Base-by-base conservation (phyloP, 108 stramenopile species). In the Stephanodiscus triporus region DNA sequence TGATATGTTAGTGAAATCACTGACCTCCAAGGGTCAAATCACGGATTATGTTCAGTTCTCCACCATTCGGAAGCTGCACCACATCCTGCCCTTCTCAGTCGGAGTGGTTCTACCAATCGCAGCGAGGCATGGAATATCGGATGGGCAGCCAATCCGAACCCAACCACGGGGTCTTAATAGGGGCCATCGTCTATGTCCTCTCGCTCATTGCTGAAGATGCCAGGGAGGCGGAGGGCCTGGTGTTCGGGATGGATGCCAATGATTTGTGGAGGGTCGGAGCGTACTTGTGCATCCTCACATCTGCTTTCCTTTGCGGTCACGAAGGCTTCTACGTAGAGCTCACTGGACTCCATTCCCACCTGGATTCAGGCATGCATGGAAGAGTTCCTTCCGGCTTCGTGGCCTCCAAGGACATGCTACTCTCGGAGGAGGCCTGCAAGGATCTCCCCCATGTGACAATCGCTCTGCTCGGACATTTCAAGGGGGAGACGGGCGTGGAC, bases 81-180 rank as follows among this genome's bases (percentile, higher is more conserved):
- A 49, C 73, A n/a, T 34, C 47, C 3, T 66, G 64, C 38, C 73
- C 73, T 10, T 17, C 73, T 4, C 73, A 75, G 20, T 22, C 20
- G 19, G 51, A 24, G 4, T 53, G 23, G 9, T 24, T 53, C 19
- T 20, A 53, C 6, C 6, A 24, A 1, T 57, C 11, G 9, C 4
- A 32, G 27, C 56, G 5, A n/a, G 56, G 56, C 9, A 14, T 26
- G 27, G 56, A 53, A 20, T 9, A 22, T 17, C 56, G 29, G 9
- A 57, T 57, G 56, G 56, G 56, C 3, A 10, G 29, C 27, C 27
- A 57, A 4, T 29, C 27, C 5, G 7, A 24, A 24, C 23, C 51
- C 2, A 53, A 53, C 9, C 51, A 53, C 24, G 19, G 51, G 1
- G 1, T 53, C 1, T 20, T 8, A 20, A 53, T 53, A 19, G 23